Base-by-base conservation (phyloP, 1,284 basidiomycete genomes). In the Hymenochaete sp. region DNA sequence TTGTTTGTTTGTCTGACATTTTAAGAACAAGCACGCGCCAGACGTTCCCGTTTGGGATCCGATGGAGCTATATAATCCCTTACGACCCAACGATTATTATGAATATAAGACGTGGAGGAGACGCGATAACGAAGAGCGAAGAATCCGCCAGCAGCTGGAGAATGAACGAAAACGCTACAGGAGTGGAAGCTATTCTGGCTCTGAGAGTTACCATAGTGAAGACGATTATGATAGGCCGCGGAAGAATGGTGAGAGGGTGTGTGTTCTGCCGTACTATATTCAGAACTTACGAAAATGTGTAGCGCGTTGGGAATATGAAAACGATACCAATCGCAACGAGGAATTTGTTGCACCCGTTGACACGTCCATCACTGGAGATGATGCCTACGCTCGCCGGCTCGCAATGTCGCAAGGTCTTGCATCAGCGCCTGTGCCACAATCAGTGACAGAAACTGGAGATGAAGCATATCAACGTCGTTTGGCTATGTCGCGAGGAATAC, bases 51-150 rank as follows among this genome's bases (percentile, higher is more conserved):
- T 73, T 2, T 89, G 86, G 86, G 84, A 89, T 60, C 86, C 86
- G 6, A 62, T 63, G 48, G 87, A 90, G 54, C 69, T 68, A 25
- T 92, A 92, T 56, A 87, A 91, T 52, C 82, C 86, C 2, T 62
- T 79, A 24, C 74, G 82, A 26, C 88, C 89, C 2, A 91, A 90
- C 52, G 88, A 92, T 55, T 92, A 91, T 62, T 81, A 81, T 53
- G 86, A 89, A 55, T 88, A 79, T 67, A 89, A 88, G 57, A 56
- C 75, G 9, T 88, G 78, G 77, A 82, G 80, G 52, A 75, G 77
- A 52, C 77, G 75, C 46, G 82, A 87, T 24, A 73, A 73, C 27
- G 82, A 83, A 39, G 82, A 87, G 52, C 67, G 76, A 25, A 70
- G 79, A 4, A 74, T 80, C 47, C 67, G 72, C 44, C 63, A 63